Percentiles rank a stretch among this genome's conserved stretches.
Conservation (phyloP, 345 rosid genomes). For the Gossypium bickii region DNA sequence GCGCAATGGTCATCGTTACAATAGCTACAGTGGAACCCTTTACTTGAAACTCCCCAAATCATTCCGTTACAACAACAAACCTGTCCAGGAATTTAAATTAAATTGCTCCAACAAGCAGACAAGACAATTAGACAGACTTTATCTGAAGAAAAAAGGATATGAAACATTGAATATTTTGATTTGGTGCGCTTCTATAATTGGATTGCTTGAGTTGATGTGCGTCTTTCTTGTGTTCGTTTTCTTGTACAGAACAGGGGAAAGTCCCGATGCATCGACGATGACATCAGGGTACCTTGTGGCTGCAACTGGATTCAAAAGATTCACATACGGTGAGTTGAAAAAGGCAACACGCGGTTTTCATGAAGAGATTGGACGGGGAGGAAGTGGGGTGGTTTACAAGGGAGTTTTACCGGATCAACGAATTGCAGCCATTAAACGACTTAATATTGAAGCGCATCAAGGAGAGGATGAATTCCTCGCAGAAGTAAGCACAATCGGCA, state of each 20-base stretch:
- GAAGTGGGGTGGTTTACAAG: conserved; percentile 31
- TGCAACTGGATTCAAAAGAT: conserved; percentile 27
- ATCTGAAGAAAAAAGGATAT: not conserved
- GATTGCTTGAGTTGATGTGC: conserved; percentile 24
- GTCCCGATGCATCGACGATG: not conserved
- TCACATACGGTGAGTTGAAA: conserved; percentile 27
- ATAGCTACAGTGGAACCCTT: conserved; percentile 7
- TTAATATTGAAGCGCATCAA: conserved; percentile 20
- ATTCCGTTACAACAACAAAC: not conserved
- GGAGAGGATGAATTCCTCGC: conserved; percentile 31
- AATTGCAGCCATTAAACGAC: conserved; percentile 26
- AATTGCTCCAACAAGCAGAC: not conserved
- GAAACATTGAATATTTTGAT: conserved; percentile 21
- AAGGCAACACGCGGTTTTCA: conserved; percentile 30
- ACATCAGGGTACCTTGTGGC: conserved; percentile 14
- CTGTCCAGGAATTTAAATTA: not conserved
- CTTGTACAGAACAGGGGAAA: conserved; percentile 21
- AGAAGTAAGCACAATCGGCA: conserved; percentile 9
- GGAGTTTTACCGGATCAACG: conserved; percentile 4
- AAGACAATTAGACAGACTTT: conserved; percentile 21
- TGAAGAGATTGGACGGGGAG: conserved; percentile 36
- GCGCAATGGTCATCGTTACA: conserved; percentile 18
- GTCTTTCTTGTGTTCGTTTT: conserved; percentile 24
- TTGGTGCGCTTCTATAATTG: conserved; percentile 28
- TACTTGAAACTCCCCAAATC: conserved; percentile 25